Percentiles rank a stretch among this genome's conserved stretches.
Evolutionary conservation across 495 filamentous ascomycete species (phyloP).

Genomic region (Podospora comata): DNA sequence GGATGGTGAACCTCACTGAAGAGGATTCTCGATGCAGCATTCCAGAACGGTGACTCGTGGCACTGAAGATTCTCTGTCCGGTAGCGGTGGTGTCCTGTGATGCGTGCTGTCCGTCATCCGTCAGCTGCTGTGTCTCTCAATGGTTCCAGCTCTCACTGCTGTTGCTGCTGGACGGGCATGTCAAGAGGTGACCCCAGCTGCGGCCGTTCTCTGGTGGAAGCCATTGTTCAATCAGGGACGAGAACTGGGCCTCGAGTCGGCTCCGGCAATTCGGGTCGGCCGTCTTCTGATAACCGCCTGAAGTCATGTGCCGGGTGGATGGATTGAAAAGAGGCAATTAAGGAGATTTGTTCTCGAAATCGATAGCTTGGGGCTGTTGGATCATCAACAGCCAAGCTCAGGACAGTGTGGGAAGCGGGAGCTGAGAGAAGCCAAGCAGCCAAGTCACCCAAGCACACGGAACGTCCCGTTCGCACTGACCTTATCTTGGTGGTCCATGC

Average conservation of each 20-base stretch:
- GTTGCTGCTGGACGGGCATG: neutral
- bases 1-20: neutral
- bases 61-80: neutral
- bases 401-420: slow-evolving; percentile 1
- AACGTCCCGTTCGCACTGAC: slow-evolving; percentile 12
- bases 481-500: neutral
- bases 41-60: slow-evolving; percentile 1
- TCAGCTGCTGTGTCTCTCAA: slow-evolving; percentile 1
- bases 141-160: neutral
- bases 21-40: slow-evolving; percentile 7
- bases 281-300: slow-evolving; percentile 13
- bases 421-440: neutral
- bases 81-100: neutral
- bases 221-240: neutral
- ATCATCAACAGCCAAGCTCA: neutral
- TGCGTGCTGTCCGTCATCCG: neutral
- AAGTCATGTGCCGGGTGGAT: neutral
- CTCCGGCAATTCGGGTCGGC: slow-evolving; percentile 14
- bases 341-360: neutral
- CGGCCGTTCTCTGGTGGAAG: neutral
- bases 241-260: neutral
- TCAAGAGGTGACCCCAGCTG: neutral
- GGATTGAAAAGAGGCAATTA: neutral
- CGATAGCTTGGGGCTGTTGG: neutral
- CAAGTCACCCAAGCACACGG: slow-evolving; percentile 5